phyloP scores from a whole-genome alignment of 805 yeast genomes.

The Ogataea paraovalis region DNA sequence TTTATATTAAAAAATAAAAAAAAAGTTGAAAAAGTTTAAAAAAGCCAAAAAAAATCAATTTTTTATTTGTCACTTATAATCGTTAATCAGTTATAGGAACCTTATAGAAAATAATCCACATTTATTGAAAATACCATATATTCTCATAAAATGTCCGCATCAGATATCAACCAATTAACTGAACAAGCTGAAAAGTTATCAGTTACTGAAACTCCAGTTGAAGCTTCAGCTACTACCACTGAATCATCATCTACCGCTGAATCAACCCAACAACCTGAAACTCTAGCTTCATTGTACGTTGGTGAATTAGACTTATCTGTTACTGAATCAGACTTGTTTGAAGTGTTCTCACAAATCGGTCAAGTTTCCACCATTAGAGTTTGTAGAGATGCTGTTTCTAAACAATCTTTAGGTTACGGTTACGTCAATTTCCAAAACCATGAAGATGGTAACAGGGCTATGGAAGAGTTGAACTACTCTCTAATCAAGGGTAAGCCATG shows the following conservation, averaged over 20 bases:
- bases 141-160: slow-evolving; percentile 27
- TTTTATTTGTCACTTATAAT: slow-evolving; percentile 10
- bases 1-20: slow-evolving; percentile 15
- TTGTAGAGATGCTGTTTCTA: slow-evolving; percentile 96
- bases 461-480: slow-evolving; percentile 92
- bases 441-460: slow-evolving; percentile 89
- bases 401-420: slow-evolving; percentile 96
- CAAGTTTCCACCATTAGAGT: slow-evolving; percentile 96
- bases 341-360: slow-evolving; percentile 91
- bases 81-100: slow-evolving; percentile 1
- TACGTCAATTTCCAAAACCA: slow-evolving; percentile 91
- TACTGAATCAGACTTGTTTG: slow-evolving; percentile 91
- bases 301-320: slow-evolving; percentile 94
- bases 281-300: slow-evolving; percentile 87
- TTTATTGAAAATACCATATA: slow-evolving; percentile 13
- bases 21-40: slow-evolving; percentile 16
- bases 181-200: slow-evolving; percentile 33
- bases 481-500: slow-evolving; percentile 93
- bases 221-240: slow-evolving; percentile 31
- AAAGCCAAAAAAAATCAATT: slow-evolving; percentile 18
- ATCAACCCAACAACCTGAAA: slow-evolving; percentile 44
- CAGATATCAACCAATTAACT: slow-evolving; percentile 32
- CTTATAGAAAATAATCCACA: slow-evolving; percentile 1
- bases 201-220: slow-evolving; percentile 29
- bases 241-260: slow-evolving; percentile 31